These are phyloP conservation scores for Nyctanthes arbortristis DNA, from an alignment of 257 asterid species.

Conservation along the genomic window DNA sequence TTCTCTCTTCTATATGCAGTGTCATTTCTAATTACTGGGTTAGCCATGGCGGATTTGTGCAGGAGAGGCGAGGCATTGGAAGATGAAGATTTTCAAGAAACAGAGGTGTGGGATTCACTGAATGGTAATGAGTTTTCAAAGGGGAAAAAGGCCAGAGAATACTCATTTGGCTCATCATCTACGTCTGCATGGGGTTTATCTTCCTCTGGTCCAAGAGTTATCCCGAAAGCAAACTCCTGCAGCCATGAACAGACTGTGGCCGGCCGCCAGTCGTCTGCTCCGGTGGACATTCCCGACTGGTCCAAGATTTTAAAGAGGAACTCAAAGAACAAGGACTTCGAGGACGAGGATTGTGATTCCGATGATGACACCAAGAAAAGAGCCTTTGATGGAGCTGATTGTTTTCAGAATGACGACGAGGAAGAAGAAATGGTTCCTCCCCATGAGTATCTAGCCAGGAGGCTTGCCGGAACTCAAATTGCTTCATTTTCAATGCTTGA, in stretches of 20 bases:
- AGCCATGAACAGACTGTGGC: not conserved
- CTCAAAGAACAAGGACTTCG: constrained; percentile 22
- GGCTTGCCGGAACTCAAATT: constrained; percentile 26
- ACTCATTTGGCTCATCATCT: not conserved
- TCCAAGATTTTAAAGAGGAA: constrained; percentile 33
- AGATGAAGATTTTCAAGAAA: constrained; percentile 46
- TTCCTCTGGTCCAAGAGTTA: constrained; percentile 9
- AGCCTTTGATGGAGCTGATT: not conserved
- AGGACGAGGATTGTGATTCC: constrained; percentile 21
- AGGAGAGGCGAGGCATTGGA: constrained; percentile 17
- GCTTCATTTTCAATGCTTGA: constrained; percentile 52
- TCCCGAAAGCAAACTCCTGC: constrained; percentile 17
- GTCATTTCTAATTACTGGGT: not conserved
- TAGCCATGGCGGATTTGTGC: constrained; percentile 28
- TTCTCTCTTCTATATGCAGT: not conserved
- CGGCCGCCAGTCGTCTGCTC: constrained; percentile 22
- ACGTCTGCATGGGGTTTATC: constrained; percentile 22
- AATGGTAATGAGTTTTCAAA: constrained; percentile 24
- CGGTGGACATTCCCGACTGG: constrained; percentile 35
- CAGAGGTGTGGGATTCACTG: constrained; percentile 44
- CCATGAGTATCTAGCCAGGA: constrained; percentile 38
- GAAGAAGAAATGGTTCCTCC: constrained; percentile 38
- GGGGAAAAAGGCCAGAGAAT: constrained; percentile 7
- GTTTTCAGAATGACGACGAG: constrained; percentile 10
- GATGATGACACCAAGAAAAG: not conserved